Evolutionary conservation across 1,284 basidiomycete species (phyloP), one percentile per base, ranked within the genome.

Genomic region (Schizopora paradoxa): DNA sequence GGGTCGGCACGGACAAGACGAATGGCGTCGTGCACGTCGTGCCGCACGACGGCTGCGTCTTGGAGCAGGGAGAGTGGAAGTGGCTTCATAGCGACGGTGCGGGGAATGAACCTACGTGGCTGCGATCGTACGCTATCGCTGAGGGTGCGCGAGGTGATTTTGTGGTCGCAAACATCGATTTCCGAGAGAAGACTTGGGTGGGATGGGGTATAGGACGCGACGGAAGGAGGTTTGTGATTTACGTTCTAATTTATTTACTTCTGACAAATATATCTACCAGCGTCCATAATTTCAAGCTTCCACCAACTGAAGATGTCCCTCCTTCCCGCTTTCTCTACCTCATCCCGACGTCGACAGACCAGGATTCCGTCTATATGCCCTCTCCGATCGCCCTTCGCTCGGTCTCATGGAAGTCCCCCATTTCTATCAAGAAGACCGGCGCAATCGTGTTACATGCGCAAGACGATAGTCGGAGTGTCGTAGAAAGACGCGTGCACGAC

Each of bases 1-100:
- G 73, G 73, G 61, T 74, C 19, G 73, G 73, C 4, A 48, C 59
- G 10, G 68, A 61, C 47, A 65, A 66, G 8, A 58, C 62, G 21
- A 68, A 76, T 52, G 73, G 73, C 6, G 53, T 50, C 7, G 46
- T 72, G 11, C 48, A 63, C 22, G 43, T 70, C 19, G 57, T 6
- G 16, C n/a, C 23, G 13, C 29, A 32, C 18, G 31, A 22, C 14
- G 25, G 22, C 16, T 33, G 34, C 29, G 40, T 47, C 29, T 35
- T 41, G 22, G 45, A 33, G 29, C 27, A 6, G 8, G 45, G 45
- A 18, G 8, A 14, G 4, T 47, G 45, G 45, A 18, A 33, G 16
- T 10, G 18, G 8, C 29, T n/a, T 6, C 31, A 35, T 11, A 32
- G 22, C 14, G 13, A 41, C 18, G 5, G 28, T 47, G 23, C 37